Evolutionary conservation across 2,329 filamentous ascomycete genomes (phyloP).

Genomic region (Lecanicillium sp.): DNA sequence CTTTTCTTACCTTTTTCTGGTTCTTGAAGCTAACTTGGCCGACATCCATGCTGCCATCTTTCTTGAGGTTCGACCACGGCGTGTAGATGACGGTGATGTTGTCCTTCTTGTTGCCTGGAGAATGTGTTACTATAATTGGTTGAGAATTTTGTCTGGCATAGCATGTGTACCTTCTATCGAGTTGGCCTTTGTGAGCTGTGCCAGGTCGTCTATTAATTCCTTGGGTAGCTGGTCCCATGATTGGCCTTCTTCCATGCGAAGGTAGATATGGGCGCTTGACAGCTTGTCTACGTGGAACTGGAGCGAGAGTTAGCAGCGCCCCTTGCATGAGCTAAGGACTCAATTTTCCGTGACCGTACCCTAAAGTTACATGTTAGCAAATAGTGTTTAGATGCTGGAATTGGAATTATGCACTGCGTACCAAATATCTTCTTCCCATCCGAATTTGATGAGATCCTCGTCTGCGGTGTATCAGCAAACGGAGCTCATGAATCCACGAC

Average conservation of each 20-base stretch:
- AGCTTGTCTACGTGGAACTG: constrained; percentile 97
- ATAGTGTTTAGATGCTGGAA: background rate
- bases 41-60: constrained; percentile 90
- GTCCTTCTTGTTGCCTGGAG: constrained; percentile 99
- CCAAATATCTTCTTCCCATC: constrained; percentile 95
- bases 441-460: constrained; percentile 91
- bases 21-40: constrained; percentile 96
- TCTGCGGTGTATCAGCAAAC: constrained; percentile 44
- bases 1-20: constrained; percentile 7
- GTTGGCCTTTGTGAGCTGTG: constrained; percentile 97
- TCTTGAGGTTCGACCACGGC: constrained; percentile 92
- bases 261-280: constrained; percentile 92
- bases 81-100: constrained; percentile 97
- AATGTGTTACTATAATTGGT: background rate
- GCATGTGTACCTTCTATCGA: constrained; percentile 79
- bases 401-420: no score
- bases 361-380: constrained; percentile 13
- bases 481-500: no score
- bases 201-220: constrained; percentile 74
- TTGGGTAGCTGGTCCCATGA: constrained; percentile 76
- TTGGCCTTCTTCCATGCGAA: constrained; percentile 71
- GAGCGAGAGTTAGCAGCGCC: background rate
- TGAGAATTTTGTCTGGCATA: background rate
- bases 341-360: constrained; percentile 13
- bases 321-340: no score